Percentiles rank a stretch among this genome's conserved stretches.
These are phyloP conservation scores for Sporothrix humicola DNA, from an alignment of 2,329 filamentous ascomycete genomes.

Conservation along the genomic window DNA sequence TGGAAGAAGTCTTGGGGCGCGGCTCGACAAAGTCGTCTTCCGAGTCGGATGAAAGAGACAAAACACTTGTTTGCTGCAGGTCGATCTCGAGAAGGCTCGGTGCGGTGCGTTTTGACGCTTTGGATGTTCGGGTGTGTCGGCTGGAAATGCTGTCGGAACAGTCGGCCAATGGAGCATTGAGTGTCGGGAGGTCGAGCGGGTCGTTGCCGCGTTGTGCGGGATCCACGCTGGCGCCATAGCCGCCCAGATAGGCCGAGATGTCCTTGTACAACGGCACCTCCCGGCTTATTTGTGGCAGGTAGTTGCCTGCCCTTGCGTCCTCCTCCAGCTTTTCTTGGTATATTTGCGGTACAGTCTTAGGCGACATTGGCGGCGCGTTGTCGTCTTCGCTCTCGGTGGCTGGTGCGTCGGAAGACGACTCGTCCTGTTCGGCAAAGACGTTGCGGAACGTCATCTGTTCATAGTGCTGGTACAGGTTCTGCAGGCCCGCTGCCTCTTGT, in stretches of 20 bases:
- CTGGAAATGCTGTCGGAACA: slow-evolving; percentile 61
- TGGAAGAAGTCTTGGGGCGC: slow-evolving; percentile 43
- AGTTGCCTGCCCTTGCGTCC: background rate
- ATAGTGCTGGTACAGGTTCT: slow-evolving; percentile 63
- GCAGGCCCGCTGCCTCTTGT: slow-evolving; percentile 46
- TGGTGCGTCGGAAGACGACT: background rate
- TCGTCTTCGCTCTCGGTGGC: slow-evolving; percentile 2
- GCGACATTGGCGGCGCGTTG: background rate
- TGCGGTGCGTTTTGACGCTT: slow-evolving; percentile 56
- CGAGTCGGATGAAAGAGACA: slow-evolving; percentile 64
- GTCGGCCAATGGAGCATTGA: slow-evolving; percentile 46
- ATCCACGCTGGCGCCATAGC: slow-evolving; percentile 26
- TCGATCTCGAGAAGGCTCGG: slow-evolving; percentile 58
- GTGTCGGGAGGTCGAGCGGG: slow-evolving; percentile 39
- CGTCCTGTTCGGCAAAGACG: slow-evolving; percentile 42
- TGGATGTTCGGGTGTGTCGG: slow-evolving; percentile 60
- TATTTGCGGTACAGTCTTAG: background rate
- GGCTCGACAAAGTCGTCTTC: slow-evolving; percentile 53
- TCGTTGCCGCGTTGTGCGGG: background rate
- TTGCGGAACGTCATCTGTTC: slow-evolving; percentile 61
- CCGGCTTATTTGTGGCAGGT: background rate
- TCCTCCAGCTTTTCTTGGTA: slow-evolving; percentile 14
- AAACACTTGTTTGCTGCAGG: slow-evolving; percentile 59
- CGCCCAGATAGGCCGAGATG: slow-evolving; percentile 30
- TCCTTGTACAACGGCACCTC: slow-evolving; percentile 26